Evolutionary conservation across 805 yeast genomes (phyloP), one percentile per base, ranked within the genome.

Genomic region (Ogataea allantospora): DNA sequence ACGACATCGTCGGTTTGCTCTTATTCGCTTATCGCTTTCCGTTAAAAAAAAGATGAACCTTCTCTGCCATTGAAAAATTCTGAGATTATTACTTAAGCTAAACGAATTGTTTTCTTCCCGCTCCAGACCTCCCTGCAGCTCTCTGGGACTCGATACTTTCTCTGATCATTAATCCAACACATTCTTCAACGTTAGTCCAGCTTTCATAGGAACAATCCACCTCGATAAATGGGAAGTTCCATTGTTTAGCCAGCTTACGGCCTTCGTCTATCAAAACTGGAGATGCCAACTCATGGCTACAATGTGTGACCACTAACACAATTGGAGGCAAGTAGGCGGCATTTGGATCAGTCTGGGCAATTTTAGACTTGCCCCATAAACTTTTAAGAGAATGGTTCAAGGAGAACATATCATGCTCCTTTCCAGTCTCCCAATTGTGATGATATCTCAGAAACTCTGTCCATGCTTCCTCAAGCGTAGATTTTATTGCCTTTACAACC

Each of bases 381-480:
- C 67, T 76, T 42, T 73, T 78, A 25, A 83, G 53, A 3, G 80
- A 75, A 35, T 73, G 66, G 42, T 79, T 70, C 20, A 83, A 48
- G 0, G 84, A 77, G 48, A 77, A 80, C 0, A 79, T 68, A 53
- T 83, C 93, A 27, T 75, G 73, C 54, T 83, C 93, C 50, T 75
- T 68, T 3, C 88, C 87, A 27, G 66, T 64, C 33, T 77, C 72
- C 83, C 87, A 78, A 22, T 67, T 65, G 16, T 60, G 63, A 44
- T 73, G 71, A 53, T 76, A 83, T 7, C 68, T 66, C 37, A 73
- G 57, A 51, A 70, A 83, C 51, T 82, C 88, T 22, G 64, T 68
- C 93, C 93, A 83, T 1, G 89, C 91, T 44, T 83, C 88, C 9
- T 70, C 67, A 14, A 83, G 66, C 1, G 85, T 75, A 4, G 67